These are phyloP conservation scores for Boletus vinaceobasis DNA, from an alignment of 768 basidiomycete species.

Conservation along the genomic window DNA sequence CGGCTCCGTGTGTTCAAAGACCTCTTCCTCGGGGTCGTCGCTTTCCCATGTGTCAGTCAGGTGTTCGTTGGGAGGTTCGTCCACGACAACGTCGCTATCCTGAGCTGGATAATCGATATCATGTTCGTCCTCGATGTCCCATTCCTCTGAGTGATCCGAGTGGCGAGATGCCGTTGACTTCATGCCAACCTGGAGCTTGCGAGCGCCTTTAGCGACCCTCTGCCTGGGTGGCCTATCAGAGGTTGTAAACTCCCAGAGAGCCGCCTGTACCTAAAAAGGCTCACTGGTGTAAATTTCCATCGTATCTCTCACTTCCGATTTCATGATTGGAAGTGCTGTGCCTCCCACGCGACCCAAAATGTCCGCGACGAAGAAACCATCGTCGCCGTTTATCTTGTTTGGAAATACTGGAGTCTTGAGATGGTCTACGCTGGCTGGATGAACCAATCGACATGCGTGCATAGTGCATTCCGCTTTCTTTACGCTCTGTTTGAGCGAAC, in stretches of 20 bases:
- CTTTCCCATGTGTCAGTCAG: constrained; percentile 7
- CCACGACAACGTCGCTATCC: constrained; percentile 4
- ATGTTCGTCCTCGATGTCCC: constrained; percentile 1
- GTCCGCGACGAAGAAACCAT: constrained; percentile 14
- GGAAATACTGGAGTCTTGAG: background rate
- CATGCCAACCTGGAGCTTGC: constrained; percentile 7
- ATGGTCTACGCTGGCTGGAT: background rate
- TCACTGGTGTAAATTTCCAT: constrained; percentile 9
- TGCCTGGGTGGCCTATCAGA: constrained; percentile 6
- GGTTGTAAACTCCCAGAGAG: constrained; percentile 1
- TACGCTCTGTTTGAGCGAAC: constrained; percentile 2
- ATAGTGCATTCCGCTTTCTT: constrained; percentile 1
- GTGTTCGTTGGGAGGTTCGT: background rate
- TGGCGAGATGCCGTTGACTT: constrained; percentile 10
- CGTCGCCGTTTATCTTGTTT: constrained; percentile 5
- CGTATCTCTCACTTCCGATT: background rate
- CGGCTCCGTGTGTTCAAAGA: constrained; percentile 19
- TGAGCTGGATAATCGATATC: background rate
- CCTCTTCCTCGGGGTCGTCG: constrained; percentile 5
- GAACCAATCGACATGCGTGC: constrained; percentile 22
- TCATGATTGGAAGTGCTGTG: background rate
- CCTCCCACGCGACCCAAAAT: constrained; percentile 2
- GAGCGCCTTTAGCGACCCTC: constrained; percentile 13
- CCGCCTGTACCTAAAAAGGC: background rate
- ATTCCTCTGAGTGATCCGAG: background rate